Conservation (phyloP, 2,329 filamentous ascomycete genomes). For the Myriosclerotinia duriaeana region DNA sequence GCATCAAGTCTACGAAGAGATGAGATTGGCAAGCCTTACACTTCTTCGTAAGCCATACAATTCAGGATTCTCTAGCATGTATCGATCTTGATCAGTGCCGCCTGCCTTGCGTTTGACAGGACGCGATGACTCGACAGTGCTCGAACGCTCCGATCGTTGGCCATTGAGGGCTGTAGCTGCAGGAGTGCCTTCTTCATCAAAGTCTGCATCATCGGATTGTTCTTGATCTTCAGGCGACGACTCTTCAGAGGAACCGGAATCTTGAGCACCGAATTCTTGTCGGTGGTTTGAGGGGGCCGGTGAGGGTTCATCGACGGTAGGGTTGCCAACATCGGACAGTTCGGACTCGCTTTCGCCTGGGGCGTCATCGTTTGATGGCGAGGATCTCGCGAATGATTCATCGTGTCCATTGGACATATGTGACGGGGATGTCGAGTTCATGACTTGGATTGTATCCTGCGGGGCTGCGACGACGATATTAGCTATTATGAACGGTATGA, state of each 20-base stretch:
- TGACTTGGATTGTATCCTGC: constrained; percentile 57
- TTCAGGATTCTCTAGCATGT: constrained; percentile 87
- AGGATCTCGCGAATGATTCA: constrained; percentile 54
- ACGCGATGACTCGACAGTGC: constrained; percentile 69
- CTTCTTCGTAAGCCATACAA: constrained; percentile 92
- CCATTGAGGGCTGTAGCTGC: constrained; percentile 50
- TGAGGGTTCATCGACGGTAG: constrained; percentile 51
- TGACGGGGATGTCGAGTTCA: constrained; percentile 61
- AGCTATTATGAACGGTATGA: constrained; percentile 41
- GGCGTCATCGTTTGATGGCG: constrained; percentile 43
- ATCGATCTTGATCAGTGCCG: constrained; percentile 68
- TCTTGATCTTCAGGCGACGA: constrained; percentile 46
- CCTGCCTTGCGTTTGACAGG: constrained; percentile 70
- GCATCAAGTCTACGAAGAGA: constrained; percentile 12
- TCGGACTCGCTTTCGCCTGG: constrained; percentile 69
- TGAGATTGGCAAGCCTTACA: constrained; percentile 53
- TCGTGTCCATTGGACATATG: constrained; percentile 66
- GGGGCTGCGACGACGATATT: constrained; percentile 56
- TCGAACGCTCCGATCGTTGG: constrained; percentile 55
- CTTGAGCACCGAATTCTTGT: constrained; percentile 39
- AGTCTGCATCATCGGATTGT: constrained; percentile 70
- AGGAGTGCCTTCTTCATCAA: constrained; percentile 65
- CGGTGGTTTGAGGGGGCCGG: constrained; percentile 46
- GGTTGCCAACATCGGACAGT: constrained; percentile 68
- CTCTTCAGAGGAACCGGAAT: constrained; percentile 38